Conservation (phyloP, 148 eudicot genomes). For the Arbutus unedo region DNA sequence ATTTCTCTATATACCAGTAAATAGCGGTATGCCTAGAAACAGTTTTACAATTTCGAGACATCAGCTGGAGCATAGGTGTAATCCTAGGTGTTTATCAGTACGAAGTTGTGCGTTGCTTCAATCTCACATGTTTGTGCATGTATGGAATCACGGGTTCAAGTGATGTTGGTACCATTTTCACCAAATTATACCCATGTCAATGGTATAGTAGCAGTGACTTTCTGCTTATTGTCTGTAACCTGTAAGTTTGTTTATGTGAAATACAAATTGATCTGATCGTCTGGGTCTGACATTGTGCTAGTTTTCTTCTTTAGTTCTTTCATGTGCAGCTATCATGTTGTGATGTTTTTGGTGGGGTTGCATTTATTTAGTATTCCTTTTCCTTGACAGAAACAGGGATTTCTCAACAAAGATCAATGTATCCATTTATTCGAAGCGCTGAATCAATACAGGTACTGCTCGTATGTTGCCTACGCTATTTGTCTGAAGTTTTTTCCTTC, state of each 20-base stretch:
- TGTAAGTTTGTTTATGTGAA: not conserved
- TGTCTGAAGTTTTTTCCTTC: not conserved
- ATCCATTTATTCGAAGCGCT: constrained; percentile 73
- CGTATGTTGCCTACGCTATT: not conserved
- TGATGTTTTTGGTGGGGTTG: not conserved
- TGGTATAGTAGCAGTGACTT: not conserved
- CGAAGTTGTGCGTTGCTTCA: not conserved
- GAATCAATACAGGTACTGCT: constrained; percentile 73
- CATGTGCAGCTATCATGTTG: too few species aligned
- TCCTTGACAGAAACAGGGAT: constrained; percentile 43
- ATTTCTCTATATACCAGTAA: not conserved
- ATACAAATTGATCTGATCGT: not conserved
- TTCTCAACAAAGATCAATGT: constrained; percentile 70
- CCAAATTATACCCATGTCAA: not conserved
- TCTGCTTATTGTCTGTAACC: not conserved
- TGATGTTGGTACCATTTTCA: not conserved
- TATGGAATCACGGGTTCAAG: not conserved
- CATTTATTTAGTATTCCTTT: constrained; percentile 13
- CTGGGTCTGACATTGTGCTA: not conserved
- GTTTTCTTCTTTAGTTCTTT: not conserved
- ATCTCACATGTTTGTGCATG: not conserved
- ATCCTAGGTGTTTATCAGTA: not conserved
- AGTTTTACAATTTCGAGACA: not conserved
- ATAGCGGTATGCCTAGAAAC: not conserved
- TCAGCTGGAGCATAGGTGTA: not conserved